Base-by-base conservation (phyloP, 75 land plant species). In the Pseudotsuga menziesii region DNA sequence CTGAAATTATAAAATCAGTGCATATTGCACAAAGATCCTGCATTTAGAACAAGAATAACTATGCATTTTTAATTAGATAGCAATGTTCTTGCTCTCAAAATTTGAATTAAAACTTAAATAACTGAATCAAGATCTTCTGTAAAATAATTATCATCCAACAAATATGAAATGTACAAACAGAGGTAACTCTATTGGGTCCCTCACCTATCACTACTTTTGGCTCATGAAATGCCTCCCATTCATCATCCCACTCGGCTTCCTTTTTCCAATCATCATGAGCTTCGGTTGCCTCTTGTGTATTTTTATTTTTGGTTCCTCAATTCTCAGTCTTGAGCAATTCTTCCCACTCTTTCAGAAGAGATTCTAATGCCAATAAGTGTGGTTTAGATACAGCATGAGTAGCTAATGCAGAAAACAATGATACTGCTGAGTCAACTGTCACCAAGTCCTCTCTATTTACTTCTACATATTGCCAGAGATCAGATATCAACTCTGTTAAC, bases 331-430 rank as follows among this genome's bases (percentile, higher is more conserved):
- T 80, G 73, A 97, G 94, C 32, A 92, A 75, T 16, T 72, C 77
- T 79, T 89, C 93, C 99, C 98, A 97, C 74, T 89, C 95, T 63
- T 77, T 87, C 70, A 97, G 78, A 82, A 97, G 77, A 5, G 87
- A 76, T 55, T 84, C 11, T 60, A 97, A 67, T 25, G 78, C 57
- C 56, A 80, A 74, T 54, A 91, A 27, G 70, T 92, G 89, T 44
- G 81, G 58, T 41, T 52, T 58, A 22, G 87, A 56, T 23, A 72
- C 27, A 41, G 85, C 89, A 76, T 69, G 61, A 77, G 72, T 81
- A 64, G 86, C 87, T 32, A 97, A 74, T 60, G 64, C 74, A 13
- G 66, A 39, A 77, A 94, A 94, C 69, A 91, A 91, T 56, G 87
- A 77, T 8, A 84, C 79, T 35, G 98, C 92, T 26, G 93, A 80